These are phyloP conservation scores for Ustilago curta DNA, from an alignment of 1,284 basidiomycete species.

Conservation along the genomic window DNA sequence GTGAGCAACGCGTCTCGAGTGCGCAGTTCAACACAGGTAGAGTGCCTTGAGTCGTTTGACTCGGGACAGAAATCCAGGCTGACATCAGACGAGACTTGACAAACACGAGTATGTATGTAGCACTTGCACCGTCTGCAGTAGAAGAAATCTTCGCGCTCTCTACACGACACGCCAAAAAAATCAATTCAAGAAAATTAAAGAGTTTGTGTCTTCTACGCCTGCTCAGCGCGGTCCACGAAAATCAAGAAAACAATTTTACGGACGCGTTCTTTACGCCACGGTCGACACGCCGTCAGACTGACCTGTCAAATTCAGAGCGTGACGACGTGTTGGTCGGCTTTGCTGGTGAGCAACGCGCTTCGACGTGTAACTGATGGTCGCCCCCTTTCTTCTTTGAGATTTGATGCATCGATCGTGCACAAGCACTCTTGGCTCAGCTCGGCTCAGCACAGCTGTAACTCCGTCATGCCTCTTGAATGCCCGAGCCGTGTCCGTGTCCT, in stretches of 20 bases:
- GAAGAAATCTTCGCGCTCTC: conserved; percentile 24
- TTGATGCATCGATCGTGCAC: conserved; percentile 4
- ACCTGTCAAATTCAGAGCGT: neutral
- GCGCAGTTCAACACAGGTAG: neutral
- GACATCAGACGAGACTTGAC: conserved; percentile 17
- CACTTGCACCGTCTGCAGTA: neutral
- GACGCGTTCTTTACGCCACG: conserved; percentile 34
- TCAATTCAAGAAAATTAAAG: neutral
- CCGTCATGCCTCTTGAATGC: neutral
- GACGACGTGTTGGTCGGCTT: conserved; percentile 14
- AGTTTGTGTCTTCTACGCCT: conserved; percentile 15
- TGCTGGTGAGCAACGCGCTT: conserved; percentile 1
- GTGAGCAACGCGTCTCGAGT: neutral
- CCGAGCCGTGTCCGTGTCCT: neutral
- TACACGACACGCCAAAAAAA: conserved; percentile 35
- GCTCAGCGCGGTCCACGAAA: neutral
- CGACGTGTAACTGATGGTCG: conserved; percentile 23
- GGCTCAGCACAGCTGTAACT: conserved; percentile 5
- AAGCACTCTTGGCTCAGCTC: neutral
- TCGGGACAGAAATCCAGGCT: conserved; percentile 8
- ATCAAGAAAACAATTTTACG: neutral
- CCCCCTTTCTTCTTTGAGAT: neutral
- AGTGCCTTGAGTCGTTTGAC: neutral
- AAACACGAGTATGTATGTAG: neutral
- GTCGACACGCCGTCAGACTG: neutral